A percentile compares a stretch with the other conserved stretches of the same genome.
These are phyloP conservation scores for Saccharomycopsis fibuligera DNA, from an alignment of 805 yeast genomes.

Conservation along the genomic window DNA sequence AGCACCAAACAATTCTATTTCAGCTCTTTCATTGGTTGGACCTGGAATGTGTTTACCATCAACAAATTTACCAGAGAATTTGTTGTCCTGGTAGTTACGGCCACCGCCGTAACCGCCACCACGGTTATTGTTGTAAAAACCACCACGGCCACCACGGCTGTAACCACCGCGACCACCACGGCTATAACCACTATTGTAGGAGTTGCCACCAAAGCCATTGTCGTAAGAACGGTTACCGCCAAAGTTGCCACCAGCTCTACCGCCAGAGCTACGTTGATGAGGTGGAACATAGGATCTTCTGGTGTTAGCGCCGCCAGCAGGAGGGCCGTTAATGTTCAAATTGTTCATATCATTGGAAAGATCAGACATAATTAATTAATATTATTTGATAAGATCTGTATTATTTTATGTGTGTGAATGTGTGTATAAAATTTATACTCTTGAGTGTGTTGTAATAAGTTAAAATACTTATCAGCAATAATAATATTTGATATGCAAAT, in stretches of 20 bases:
- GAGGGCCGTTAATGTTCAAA: constrained; percentile 35
- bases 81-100: constrained; percentile 33
- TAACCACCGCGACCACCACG: constrained; percentile 28
- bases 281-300: constrained; percentile 50
- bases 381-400: no score
- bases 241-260: constrained; percentile 22
- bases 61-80: constrained; percentile 58
- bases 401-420: no score
- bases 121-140: constrained; percentile 28
- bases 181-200: constrained; percentile 22
- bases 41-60: constrained; percentile 89
- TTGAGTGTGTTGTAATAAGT: no score
- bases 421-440: no score
- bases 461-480: no score
- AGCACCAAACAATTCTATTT: constrained; percentile 83
- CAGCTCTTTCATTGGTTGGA: constrained; percentile 59
- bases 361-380: constrained; percentile 41
- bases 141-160: constrained; percentile 29
- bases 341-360: constrained; percentile 51
- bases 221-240: constrained; percentile 23
- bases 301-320: constrained; percentile 21
- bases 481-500: no score
- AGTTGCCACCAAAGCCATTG: constrained; percentile 23
- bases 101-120: constrained; percentile 31
- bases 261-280: constrained; percentile 36